Evolutionary conservation across 2,329 filamentous ascomycete genomes (phyloP).

Genomic region (Dothiorella sarmentorum): DNA sequence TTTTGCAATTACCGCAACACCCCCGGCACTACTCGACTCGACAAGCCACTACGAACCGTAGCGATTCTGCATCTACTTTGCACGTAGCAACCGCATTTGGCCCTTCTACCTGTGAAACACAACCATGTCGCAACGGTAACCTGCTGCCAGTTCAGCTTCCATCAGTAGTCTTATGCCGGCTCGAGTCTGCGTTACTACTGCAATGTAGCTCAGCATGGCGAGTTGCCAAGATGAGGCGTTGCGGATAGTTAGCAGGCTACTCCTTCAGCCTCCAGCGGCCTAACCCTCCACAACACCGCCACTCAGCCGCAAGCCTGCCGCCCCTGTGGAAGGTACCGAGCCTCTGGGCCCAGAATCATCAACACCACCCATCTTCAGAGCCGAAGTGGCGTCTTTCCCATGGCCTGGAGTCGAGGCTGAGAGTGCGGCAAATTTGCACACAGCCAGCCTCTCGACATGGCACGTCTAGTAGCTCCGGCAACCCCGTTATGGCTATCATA

Average conservation of each 20-base stretch:
- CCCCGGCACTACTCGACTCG: neutral
- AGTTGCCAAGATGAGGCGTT: neutral
- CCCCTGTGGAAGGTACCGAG: neutral
- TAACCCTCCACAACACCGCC: slow-evolving; percentile 13
- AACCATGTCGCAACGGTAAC: too few species aligned
- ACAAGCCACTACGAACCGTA: neutral
- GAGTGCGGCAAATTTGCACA: neutral
- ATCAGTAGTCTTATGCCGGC: too few species aligned
- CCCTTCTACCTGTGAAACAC: too few species aligned
- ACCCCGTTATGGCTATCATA: neutral
- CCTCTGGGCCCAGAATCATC: neutral
- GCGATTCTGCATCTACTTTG: neutral
- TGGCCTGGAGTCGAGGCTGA: neutral
- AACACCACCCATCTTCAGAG: neutral
- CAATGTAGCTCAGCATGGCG: too few species aligned
- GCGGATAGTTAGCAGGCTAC: neutral
- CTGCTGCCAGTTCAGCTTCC: too few species aligned
- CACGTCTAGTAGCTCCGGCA: neutral
- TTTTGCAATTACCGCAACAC: neutral
- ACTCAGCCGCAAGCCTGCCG: slow-evolving; percentile 4
- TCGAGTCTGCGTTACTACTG: too few species aligned
- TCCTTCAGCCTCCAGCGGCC: neutral
- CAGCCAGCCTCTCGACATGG: neutral
- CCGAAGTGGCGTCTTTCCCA: neutral
- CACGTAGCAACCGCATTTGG: too few species aligned